Base-by-base conservation (phyloP, 306 rosid genomes). In the Pterocarpus macrocarpus region DNA sequence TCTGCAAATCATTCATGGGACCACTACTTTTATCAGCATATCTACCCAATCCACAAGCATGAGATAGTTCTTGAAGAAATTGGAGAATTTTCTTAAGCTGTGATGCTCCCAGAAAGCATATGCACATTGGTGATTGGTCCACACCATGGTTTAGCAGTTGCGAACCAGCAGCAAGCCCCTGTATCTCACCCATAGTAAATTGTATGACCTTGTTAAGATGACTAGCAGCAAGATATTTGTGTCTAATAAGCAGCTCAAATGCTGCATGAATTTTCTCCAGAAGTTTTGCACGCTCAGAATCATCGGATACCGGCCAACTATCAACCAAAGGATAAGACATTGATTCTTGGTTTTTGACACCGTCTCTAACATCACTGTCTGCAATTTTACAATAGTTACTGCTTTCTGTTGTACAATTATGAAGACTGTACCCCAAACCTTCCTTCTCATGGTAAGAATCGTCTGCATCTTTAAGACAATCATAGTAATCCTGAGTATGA, bases 121-220 rank as follows among this genome's bases (percentile, higher is more conserved):
- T 88, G 78, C 97, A 94, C 75, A 80, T 78, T 53, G 99, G 98
- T 50, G 97, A 79, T 86, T 84, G 99, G 56, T 92, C 91, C 52
- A 94, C 80, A 44, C 91, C 95, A 71, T 80, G 91, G 85, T 86
- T 90, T 65, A 89, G 86, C 90, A 93, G 94, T 86, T 84, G 94
- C 78, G 92, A 87, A 81, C 94, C 94, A 69, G 91, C 87, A 81
- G 89, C 84, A 80, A 83, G 82, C 78, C 92, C 87, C 82, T 90
- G 97, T 80, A 94, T 82, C 91, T 94, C 95, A 63, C 92, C 94
- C 87, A 86, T 83, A 63, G 97, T 79, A 81, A 88, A 90, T 55
- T 96, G 98, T 73, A 90, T 90, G 79, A 96, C 94, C 90, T 94
- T 88, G 83, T 80, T 84, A 82, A 94, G 89, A 87, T 96, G 98